Conservation (phyloP, 495 filamentous ascomycete genomes). For the Penicillium silybi region DNA sequence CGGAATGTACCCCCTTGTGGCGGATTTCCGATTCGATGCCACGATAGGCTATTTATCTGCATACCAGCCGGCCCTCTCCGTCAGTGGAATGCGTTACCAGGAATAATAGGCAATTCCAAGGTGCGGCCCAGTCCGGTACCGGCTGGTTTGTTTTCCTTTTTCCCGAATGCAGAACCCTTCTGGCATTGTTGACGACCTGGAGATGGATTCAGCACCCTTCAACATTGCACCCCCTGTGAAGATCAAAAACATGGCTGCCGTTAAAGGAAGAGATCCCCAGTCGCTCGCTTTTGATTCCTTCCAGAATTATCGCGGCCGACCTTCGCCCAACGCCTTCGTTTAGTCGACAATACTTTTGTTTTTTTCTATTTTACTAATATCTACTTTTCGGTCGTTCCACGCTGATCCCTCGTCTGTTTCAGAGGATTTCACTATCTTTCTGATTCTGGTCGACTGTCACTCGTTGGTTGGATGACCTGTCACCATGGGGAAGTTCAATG, state of each 20-base stretch:
- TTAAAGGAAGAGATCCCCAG: conserved; percentile 11
- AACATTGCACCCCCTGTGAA: conserved; percentile 19
- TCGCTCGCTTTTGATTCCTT: background rate
- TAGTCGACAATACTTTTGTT: conserved; percentile 11
- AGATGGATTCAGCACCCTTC: background rate
- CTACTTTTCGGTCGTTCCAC: background rate
- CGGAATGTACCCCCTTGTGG: conserved; percentile 23
- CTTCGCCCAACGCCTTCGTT: conserved; percentile 6
- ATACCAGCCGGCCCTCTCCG: conserved; percentile 12
- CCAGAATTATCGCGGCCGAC: conserved; percentile 12
- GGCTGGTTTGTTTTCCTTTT: conserved; percentile 2
- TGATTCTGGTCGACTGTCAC: conserved; percentile 13
- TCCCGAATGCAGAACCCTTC: conserved; percentile 11
- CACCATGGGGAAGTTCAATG: conserved; percentile 19
- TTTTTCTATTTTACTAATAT: background rate
- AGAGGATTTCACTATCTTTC: conserved; percentile 21
- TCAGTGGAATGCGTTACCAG: conserved; percentile 13
- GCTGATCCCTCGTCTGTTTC: conserved; percentile 8
- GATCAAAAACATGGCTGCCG: conserved; percentile 11
- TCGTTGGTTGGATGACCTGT: conserved; percentile 13
- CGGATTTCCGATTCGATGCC: background rate
- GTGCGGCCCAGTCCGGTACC: background rate
- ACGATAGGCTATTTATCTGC: conserved; percentile 7
- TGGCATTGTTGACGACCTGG: conserved; percentile 3
- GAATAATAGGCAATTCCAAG: background rate